Evolutionary conservation across 2,329 filamentous ascomycete species (phyloP), one percentile per base, ranked within the genome.

Genomic region (Colletotrichum lentis): DNA sequence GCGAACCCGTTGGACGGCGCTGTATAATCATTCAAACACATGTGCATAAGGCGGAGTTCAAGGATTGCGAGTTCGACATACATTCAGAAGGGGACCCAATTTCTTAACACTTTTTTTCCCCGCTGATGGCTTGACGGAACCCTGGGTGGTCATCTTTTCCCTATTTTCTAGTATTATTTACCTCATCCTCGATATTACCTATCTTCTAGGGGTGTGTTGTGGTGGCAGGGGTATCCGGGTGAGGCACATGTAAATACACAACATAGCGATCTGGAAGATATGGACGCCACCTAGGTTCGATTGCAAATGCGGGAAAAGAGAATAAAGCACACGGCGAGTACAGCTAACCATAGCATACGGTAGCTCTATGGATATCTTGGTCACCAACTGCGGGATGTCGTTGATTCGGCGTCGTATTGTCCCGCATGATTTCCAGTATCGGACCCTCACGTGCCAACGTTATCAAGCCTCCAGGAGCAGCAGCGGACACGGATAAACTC

Each of bases 1-100:
- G 49, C 43, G 41, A 55, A 49, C 27, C 24, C 49, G 12, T 44
- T 39, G 44, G 44, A 50, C 52, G 52, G 67, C 57, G 43, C 52
- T 63, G 64, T 69, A 67, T 58, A 67, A 55, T 59, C 56, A 49
- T 69, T 41, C 53, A 62, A 62, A 59, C 50, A 46, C 54, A 57
- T 55, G 63, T 67, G 67, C 67, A 69, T 69, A 58, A 44, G 57
- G 63, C 57, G 67, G 67, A 69, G 67, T 69, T 69, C 27, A 53
- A 16, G 52, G 67, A 59, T 37, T 58, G 62, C 59, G 43, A 65
- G 62, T 69, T 58, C 58, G 57, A 63, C 53, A 58, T 67, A 44
- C 50, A 67, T 67, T 69, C 53, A 52, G 46, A 35, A 59, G 37
- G 44, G 62, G 35, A 31, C 7, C 27, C 27, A 2, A 31, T 31